phyloP scores from a whole-genome alignment of 176 grass and related monocot genomes.

The Musa beccarii region DNA sequence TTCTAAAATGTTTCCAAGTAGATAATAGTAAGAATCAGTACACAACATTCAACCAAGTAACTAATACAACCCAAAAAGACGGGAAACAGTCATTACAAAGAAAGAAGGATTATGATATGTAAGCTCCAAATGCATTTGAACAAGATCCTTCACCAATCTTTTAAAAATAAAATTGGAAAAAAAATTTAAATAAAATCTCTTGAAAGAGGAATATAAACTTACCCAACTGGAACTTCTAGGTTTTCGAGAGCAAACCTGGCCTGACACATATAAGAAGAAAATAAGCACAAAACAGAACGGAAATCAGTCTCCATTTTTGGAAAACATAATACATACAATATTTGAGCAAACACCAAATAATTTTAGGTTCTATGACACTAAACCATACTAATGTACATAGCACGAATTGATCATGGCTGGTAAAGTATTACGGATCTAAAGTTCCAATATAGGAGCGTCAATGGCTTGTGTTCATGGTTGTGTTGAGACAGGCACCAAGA shows the following conservation, averaged over 20 bases:
- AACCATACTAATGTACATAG: background rate
- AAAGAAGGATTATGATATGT: background rate
- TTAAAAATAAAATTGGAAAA: background rate
- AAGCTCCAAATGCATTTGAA: background rate
- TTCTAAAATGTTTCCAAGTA: background rate
- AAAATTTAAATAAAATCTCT: background rate
- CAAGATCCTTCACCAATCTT: background rate
- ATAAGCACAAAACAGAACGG: background rate
- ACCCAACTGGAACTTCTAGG: conserved; percentile 89
- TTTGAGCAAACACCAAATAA: background rate
- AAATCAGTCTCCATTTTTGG: background rate
- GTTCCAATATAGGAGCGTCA: too few relatives aligned
- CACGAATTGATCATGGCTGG: too few relatives aligned
- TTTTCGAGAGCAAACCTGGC: conserved; percentile 69
- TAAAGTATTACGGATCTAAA: too few relatives aligned
- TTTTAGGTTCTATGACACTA: background rate
- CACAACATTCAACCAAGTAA: background rate
- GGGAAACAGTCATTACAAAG: background rate
- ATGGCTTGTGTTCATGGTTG: too few relatives aligned
- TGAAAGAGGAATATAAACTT: conserved; percentile 15
- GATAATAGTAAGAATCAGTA: background rate
- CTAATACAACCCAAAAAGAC: background rate
- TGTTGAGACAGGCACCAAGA: too few relatives aligned
- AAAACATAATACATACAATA: background rate
- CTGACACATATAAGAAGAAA: conserved; percentile 30